Evolutionary conservation across 768 basidiomycete species (phyloP), one percentile per base, ranked within the genome.

Genomic region (Cytidiella melzeri): DNA sequence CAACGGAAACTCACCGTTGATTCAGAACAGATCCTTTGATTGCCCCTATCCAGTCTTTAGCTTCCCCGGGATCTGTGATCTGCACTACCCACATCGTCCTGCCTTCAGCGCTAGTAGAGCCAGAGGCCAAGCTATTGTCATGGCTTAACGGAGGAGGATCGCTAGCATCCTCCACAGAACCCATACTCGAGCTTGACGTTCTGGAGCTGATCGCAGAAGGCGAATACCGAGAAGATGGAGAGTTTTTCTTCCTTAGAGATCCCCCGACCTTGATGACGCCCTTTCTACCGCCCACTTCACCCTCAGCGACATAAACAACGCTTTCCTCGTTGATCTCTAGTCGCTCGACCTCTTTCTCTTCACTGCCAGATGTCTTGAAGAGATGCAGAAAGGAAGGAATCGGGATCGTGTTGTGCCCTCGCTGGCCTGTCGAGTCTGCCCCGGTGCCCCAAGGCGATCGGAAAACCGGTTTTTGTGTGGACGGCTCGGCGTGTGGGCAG

Each of bases 261-360:
- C 85, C 86, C 15, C 77, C 83, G 13, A 91, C 74, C 58, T 83
- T 84, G 55, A 91, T 71, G 10, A 88, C 81, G 53, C 74, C 64
- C 3, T 67, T 60, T 41, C 70, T 67, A 2, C 76, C 73, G 9
- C 69, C 70, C 5, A 74, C 66, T 12, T 72, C 70, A 40, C 68
- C 68, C 41, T 64, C 87, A 0, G 85, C 76, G 19, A 91, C 77
- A 54, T 82, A 89, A 12, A 87, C 83, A 44, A 84, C 80, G 43
- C 81, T 87, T 27, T 84, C 79, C 56, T 86, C 84, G 51, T 82
- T 83, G 55, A 91, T 87, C 59, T 82, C 80, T 27, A 90, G 65
- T 38, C 88, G 71, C 63, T 91, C 86, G 5, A 88, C 53, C 64
- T 91, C 88, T 44, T 68, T 76, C 54, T 87, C 85, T 18, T 83